Evolutionary conservation across 2,329 filamentous ascomycete species (phyloP).

Genomic region (Microdochium paspali): DNA sequence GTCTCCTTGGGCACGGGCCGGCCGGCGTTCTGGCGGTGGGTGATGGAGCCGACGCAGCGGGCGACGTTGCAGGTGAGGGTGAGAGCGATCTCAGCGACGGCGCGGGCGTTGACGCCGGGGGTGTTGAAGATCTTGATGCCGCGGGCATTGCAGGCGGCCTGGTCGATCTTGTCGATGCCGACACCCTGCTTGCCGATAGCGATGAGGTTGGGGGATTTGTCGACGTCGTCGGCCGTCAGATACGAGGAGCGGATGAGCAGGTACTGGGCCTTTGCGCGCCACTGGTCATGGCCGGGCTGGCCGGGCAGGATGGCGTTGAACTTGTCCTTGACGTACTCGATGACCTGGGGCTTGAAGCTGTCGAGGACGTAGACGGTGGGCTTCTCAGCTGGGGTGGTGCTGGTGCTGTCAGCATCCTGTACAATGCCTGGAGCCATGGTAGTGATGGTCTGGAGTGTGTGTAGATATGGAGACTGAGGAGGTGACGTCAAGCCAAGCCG

Average conservation of each 20-base stretch:
- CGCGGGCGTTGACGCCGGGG: slow-evolving; percentile 31
- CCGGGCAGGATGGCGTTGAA: slow-evolving; percentile 27
- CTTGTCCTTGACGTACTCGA: slow-evolving; percentile 20
- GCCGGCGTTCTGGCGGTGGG: slow-evolving; percentile 17
- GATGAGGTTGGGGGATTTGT: slow-evolving; percentile 21
- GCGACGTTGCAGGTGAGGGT: slow-evolving; percentile 24
- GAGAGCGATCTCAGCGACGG: slow-evolving; percentile 29
- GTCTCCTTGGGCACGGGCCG: slow-evolving; percentile 25
- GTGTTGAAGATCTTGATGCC: slow-evolving; percentile 36
- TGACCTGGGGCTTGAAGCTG: slow-evolving; percentile 24
- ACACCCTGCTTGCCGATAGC: slow-evolving; percentile 38
- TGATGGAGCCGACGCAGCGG: slow-evolving; percentile 20
- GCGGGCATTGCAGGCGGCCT: slow-evolving; percentile 23
- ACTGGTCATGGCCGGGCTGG: slow-evolving; percentile 19
- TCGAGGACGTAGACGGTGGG: slow-evolving; percentile 30
- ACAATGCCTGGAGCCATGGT: background rate
- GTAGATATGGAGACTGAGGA: too few relatives aligned
- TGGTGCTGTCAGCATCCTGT: background rate
- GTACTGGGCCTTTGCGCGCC: slow-evolving; percentile 27
- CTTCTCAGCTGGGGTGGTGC: slow-evolving; percentile 10
- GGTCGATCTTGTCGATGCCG: slow-evolving; percentile 35
- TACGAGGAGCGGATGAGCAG: slow-evolving; percentile 26
- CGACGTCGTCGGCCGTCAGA: slow-evolving; percentile 27
- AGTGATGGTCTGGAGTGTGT: too few relatives aligned
- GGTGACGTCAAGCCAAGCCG: too few relatives aligned